Evolutionary conservation across 1,284 basidiomycete genomes (phyloP).

Genomic region (Ustilago esculenta): DNA sequence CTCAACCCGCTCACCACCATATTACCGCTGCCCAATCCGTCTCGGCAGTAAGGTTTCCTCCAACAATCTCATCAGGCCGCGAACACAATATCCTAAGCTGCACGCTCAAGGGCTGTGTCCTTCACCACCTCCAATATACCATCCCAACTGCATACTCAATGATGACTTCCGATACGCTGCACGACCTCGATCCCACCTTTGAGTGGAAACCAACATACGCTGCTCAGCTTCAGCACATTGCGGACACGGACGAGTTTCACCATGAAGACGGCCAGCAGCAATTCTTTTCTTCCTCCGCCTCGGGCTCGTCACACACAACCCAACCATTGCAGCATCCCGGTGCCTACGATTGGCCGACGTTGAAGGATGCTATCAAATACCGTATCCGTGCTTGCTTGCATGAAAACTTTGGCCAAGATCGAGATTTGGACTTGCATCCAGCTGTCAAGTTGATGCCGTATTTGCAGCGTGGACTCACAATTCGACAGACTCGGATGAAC

Average conservation of each 20-base stretch:
- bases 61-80: neutral
- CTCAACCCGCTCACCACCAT: neutral
- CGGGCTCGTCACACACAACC: slow-evolving; percentile 1
- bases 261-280: slow-evolving; percentile 14
- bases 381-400: slow-evolving; percentile 15
- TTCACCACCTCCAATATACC: too few species aligned
- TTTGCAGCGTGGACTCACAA: neutral
- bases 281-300: slow-evolving; percentile 4
- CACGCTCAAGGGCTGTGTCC: too few species aligned
- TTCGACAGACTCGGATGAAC: slow-evolving; percentile 2
- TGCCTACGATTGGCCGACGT: slow-evolving; percentile 25
- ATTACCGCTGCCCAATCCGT: neutral
- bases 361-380: slow-evolving; percentile 48
- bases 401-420: slow-evolving; percentile 7
- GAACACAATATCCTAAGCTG: too few species aligned
- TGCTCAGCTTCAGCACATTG: slow-evolving; percentile 30
- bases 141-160: neutral
- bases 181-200: slow-evolving; percentile 8
- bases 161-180: slow-evolving; percentile 20
- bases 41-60: too few species aligned
- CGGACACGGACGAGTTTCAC: slow-evolving; percentile 32
- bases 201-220: slow-evolving; percentile 7
- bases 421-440: slow-evolving; percentile 16
- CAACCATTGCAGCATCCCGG: neutral
- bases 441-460: slow-evolving; percentile 13